Conservation (phyloP, 2,329 filamentous ascomycete species). For the Diaporthe aspalathi region DNA sequence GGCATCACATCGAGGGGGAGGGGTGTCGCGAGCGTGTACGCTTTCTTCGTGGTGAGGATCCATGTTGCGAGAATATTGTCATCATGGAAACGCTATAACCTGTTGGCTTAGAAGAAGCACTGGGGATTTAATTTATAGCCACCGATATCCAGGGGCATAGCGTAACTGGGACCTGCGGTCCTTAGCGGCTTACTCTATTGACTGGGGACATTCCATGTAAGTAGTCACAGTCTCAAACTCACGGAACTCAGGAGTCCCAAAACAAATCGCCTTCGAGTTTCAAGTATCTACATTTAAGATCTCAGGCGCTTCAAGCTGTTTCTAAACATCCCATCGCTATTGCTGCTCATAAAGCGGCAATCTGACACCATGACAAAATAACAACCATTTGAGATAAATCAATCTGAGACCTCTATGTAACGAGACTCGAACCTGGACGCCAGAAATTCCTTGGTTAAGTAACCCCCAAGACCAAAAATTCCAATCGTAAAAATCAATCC, state of each 20-base stretch:
- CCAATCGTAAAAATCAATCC: not conserved
- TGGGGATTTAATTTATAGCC: not conserved
- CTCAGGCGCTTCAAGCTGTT: no score
- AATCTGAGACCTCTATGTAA: not conserved
- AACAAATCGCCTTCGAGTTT: no score
- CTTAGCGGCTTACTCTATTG: not conserved
- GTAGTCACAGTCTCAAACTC: not conserved
- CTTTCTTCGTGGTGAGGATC: not conserved
- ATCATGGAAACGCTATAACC: no score
- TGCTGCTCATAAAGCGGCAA: not conserved
- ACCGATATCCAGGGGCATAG: not conserved
- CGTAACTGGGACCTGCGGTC: not conserved
- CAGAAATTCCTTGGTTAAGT: not conserved
- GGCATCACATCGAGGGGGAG: not conserved
- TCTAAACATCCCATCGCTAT: no score
- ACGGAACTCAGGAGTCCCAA: fast-evolving
- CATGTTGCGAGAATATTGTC: not conserved
- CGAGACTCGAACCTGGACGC: not conserved
- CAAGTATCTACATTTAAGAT: not conserved
- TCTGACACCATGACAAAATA: not conserved
- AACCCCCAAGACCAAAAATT: not conserved
- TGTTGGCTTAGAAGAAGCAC: no score
- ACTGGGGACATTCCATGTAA: not conserved
- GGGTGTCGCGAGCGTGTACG: not conserved
- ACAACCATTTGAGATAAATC: not conserved